Evolutionary conservation across 2,329 filamentous ascomycete genomes (phyloP), one percentile per base, ranked within the genome.

Genomic region (Fusarium odoratissimum): DNA sequence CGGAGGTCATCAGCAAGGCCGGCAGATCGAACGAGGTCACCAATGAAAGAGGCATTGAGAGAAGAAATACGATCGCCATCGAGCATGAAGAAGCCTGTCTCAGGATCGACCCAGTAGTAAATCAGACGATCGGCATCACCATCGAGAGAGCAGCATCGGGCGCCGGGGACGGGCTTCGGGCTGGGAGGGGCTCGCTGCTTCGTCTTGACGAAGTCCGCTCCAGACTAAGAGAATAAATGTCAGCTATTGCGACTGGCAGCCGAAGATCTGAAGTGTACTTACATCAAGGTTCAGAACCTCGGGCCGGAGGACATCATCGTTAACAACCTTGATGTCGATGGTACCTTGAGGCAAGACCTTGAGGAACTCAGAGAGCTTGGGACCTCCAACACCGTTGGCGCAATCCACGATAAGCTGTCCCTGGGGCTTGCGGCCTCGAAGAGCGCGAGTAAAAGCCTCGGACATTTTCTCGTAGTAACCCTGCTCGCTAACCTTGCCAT

Each of bases 61-160:
- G 95, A 97, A 9, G 96, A 95, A 79, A 99, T 99, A 59, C 95
- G 94, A 83, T 99, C 96, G 69, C 96, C 96, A 77, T 99, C 96
- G 17, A 99, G 90, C 80, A 99, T 93, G 79, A 93, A 91, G 87
- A 99, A 99, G 30, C 91, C 90, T 63, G 90, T 92, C 74, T 95
- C 91, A 17, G 92, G 89, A 77, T 97, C 94, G 76, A 91, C 85
- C 87, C 95, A 98, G 86, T 98, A 98, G 87, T 97, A 98, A 64
- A 98, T 94, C 69, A 99, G 87, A 64, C 96, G 93, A 81, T 99
- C 96, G 21, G 96, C 96, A 80, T 99, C 96, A 59, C 96, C 96
- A 76, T 99, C 96, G 64, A 97, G 89, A 13, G 95, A 98, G 82
- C 93, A 95, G 87, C 91, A 95, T 66, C 96, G 92, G 72, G 92